Evolutionary conservation across 1,284 basidiomycete genomes (phyloP), one percentile per base, ranked within the genome.

Genomic region (Moniliophthora roreri): DNA sequence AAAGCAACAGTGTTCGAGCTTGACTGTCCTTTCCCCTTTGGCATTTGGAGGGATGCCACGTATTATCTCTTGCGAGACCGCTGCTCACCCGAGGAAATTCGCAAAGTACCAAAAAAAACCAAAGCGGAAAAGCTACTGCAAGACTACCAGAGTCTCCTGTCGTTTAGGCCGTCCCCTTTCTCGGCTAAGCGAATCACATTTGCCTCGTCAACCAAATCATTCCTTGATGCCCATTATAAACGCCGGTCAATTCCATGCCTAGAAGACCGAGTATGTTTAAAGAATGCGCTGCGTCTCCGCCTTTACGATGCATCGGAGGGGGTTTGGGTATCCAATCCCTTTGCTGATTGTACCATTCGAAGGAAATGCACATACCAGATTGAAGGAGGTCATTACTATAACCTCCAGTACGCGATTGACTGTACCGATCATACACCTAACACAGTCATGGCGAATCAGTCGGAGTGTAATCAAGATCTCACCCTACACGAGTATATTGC

Each of bases 401-500:
- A 42, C 11, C 54, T 71, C 21, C 57, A 66, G 42, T 57, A 32
- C 46, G 51, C 61, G 7, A 26, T 69, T 7, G 46, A 41, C 4
- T 40, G 42, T 1, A 66, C 64, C 0, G 21, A n/a, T 11, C 67
- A 70, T 50, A 61, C 65, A 0, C 58, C 67, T 3, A 72, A 72
- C 39, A 48, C 60, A 2, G 55, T 66, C 18, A 50, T 70, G 11
- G 67, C 66, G 4, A 36, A 56, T 13, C 69, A 71, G 46, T 46
- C 55, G 2, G 52, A 65, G 13, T 64, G 63, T 36, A 58, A 53
- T 24, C 23, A 50, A 23, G 57, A 56, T 7, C 35, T 61, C 4
- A 52, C 40, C 21, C 42, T 58, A 1, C 67, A 69, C 41, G 69
- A 72, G 36, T 67, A 61, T 45, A 51, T 62, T 4, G 63, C 65